phyloP scores from a whole-genome alignment of 2,329 filamentous ascomycete species.

The Periglandula ipomoeae region DNA sequence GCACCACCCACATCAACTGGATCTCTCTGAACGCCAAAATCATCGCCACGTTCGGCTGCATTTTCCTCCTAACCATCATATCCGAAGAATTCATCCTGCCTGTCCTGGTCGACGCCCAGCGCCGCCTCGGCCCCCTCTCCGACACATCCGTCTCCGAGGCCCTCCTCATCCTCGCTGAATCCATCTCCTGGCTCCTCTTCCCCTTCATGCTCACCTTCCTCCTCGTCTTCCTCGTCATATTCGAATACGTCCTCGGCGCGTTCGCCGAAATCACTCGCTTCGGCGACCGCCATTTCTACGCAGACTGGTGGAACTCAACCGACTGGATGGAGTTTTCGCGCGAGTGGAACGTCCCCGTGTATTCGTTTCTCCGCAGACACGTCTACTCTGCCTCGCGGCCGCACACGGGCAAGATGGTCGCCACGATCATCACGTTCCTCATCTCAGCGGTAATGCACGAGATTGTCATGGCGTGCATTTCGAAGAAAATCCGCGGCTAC shows the following conservation, averaged over 20 bases:
- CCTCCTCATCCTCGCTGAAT: conserved; percentile 75
- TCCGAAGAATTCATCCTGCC: conserved; percentile 95
- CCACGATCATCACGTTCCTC: conserved; percentile 85
- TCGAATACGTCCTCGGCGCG: conserved; percentile 90
- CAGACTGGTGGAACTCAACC: conserved; percentile 66
- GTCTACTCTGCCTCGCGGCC: conserved; percentile 79
- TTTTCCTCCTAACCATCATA: conserved; percentile 84
- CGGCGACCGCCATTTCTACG: conserved; percentile 89
- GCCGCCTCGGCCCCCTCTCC: conserved; percentile 36
- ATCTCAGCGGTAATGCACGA: conserved; percentile 87
- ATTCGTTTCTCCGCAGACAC: conserved; percentile 88
- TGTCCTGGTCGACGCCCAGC: conserved; percentile 64
- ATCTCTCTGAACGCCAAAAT: conserved; percentile 75
- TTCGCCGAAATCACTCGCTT: conserved; percentile 93
- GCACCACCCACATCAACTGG: conserved; percentile 67
- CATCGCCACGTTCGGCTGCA: conserved; percentile 86
- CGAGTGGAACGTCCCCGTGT: conserved; percentile 97
- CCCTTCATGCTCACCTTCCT: conserved; percentile 96
- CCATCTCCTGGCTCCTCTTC: conserved; percentile 83
- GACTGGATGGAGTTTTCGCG: conserved; percentile 94
- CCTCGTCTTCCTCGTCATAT: conserved; percentile 94
- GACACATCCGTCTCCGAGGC: conserved; percentile 48
- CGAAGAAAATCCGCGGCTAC: conserved; percentile 90
- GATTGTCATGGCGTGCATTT: conserved; percentile 95
- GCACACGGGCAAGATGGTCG: conserved; percentile 64